Evolutionary conservation across 495 filamentous ascomycete genomes (phyloP), one percentile per base, ranked within the genome.

Genomic region (Penicillium verhagenii): DNA sequence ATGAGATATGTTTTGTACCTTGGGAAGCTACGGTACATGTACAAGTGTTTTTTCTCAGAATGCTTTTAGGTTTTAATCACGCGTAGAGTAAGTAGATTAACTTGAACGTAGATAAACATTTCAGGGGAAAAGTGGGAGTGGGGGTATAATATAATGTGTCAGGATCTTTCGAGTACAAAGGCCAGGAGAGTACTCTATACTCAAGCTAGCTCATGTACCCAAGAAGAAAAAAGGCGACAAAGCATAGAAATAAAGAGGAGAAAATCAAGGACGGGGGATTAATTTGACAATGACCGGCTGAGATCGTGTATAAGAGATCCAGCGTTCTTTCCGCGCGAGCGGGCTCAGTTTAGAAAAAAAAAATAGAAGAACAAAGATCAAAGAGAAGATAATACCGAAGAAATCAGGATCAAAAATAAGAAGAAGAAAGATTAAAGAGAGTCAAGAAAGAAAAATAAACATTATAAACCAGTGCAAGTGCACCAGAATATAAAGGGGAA

Each of bases 321-420:
- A 23, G 61, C 54, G 46, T 57, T 65, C 59, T 67, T 75, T 67
- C 46, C 70, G 73, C 55, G 64, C 57, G 56, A 77, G 76, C 63
- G 55, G 33, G 45, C 43, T 47, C 52, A 54, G 51, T 67, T 56
- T 65, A 67, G 26, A 52, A 39, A 54, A 23, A 13, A 40, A 40
- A 20, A 8, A 8, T 14, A 19, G 31, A 53, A 52, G 11, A n/a
- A n/a, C n/a, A n/a, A n/a, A n/a, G n/a, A n/a, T n/a, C n/a, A n/a
- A n/a, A n/a, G n/a, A n/a, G n/a, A n/a, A n/a, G n/a, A n/a, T n/a
- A n/a, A n/a, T 35, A 35, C 33, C 14, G 43, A 48, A 60, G 25
- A 46, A 53, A 52, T n/a, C 50, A 39, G 33, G 39, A 44, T 42
- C 42, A 60, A 40, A 47, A 48, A 62, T 33, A 47, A 53, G 47